Conservation (phyloP, 305 asterid species). For the Solanum aculeatissimum region DNA sequence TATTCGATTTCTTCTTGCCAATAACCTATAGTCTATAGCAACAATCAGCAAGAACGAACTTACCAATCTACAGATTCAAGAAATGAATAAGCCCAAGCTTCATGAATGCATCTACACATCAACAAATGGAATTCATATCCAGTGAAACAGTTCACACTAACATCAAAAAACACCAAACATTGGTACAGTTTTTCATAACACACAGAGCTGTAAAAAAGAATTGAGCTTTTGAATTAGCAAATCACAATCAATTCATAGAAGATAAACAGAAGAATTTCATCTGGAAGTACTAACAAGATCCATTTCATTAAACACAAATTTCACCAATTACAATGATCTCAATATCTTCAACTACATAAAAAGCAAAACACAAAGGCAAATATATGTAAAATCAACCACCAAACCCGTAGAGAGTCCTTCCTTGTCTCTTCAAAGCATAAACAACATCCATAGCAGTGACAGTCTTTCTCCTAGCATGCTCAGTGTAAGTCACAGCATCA, state of each 20-base stretch:
- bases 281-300: background rate
- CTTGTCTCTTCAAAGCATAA: background rate
- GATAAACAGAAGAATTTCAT: background rate
- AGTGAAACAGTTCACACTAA: background rate
- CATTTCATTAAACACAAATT: background rate
- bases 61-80: too few species aligned
- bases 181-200: too few species aligned
- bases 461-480: background rate
- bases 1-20: too few species aligned
- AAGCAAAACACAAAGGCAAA: background rate
- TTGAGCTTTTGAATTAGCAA: background rate
- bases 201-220: too few species aligned
- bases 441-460: background rate
- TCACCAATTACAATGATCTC: background rate
- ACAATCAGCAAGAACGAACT: too few species aligned
- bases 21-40: too few species aligned
- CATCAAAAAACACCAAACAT: too few species aligned
- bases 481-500: background rate
- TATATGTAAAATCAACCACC: background rate
- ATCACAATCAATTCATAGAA: too few species aligned
- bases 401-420: conserved; percentile 2
- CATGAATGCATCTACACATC: background rate
- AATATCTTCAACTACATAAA: background rate
- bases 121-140: background rate
- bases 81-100: too few species aligned